Base-by-base conservation (phyloP, 2,329 filamentous ascomycete genomes). In the Cladophialophora exuberans region DNA sequence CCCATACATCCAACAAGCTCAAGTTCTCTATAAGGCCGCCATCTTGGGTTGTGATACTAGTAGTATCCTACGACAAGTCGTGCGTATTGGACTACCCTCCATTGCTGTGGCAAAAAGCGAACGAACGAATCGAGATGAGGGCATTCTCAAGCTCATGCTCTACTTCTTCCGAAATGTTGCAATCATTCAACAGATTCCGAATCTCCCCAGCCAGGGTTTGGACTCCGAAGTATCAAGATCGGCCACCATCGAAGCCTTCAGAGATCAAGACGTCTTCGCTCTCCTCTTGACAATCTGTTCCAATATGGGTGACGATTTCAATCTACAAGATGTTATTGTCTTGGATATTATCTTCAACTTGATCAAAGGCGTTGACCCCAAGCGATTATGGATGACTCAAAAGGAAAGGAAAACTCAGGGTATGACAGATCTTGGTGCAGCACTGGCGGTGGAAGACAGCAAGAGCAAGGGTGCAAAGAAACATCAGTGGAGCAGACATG, bases 271-370 rank as follows among this genome's bases (percentile, higher is more conserved):
- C 69, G 89, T 96, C 18, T 89, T 97, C 64, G 84, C 90, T 50
- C 80, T 95, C 2, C 74, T 99, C 18, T 76, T 97, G 48, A 96
- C 91, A 0, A 78, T 99, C 43, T 88, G 90, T 10, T 97, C 92
- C 2, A 95, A 93, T 60, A 93, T 97, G 77, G 90, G 89, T 28
- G 91, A 97, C 35, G 93, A 97, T 65, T 99, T 97, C 70, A 85
- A 87, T 58, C 85, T 86, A 13, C 90, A 97, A 64, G 93, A 97
- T 67, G 85, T 93, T 1, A 81, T 91, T n/a, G 73, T 97, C 18
- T 83, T 99, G 73, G 94, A 99, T 69, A 89, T 93, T 33, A 74
- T 99, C 23, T 99, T 96, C 72, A 90, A 97, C 65, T 72, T 99
- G 1, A 82, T 97, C 54, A 97, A 97, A 70, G 89, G 92, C 17